Conservation (phyloP, 2,329 filamentous ascomycete species). For the Aspergillus carbonarius region DNA sequence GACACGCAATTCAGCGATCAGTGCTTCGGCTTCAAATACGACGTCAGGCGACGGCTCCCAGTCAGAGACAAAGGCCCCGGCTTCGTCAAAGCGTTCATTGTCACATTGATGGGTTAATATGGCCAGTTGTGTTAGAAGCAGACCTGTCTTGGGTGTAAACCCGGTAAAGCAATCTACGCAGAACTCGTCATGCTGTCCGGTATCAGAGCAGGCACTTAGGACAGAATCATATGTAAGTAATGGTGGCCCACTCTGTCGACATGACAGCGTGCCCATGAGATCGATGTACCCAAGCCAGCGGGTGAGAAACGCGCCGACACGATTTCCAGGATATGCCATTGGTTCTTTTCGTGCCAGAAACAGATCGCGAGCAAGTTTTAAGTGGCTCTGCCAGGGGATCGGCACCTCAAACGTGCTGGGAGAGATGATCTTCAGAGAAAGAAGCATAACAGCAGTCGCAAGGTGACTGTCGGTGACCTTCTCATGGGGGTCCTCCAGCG, state of each 20-base stretch:
- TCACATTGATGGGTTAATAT: conserved; percentile 70
- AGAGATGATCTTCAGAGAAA: conserved; percentile 79
- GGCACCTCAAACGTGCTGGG: conserved; percentile 78
- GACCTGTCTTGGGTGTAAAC: conserved; percentile 70
- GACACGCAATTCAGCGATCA: conserved; percentile 62
- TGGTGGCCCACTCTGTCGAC: conserved; percentile 55
- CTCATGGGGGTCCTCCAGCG: conserved; percentile 60
- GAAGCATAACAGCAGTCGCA: conserved; percentile 80
- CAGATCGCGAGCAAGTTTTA: conserved; percentile 72
- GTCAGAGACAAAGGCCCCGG: conserved; percentile 49
- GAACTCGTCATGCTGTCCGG: conserved; percentile 60
- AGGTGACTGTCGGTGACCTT: conserved; percentile 71
- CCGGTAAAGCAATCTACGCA: conserved; percentile 79
- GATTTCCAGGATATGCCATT: conserved; percentile 54
- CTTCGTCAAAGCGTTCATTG: conserved; percentile 59
- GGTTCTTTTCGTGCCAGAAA: conserved; percentile 66
- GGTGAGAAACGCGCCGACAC: conserved; percentile 69
- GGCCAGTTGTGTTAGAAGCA: conserved; percentile 69
- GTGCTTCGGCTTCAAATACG: conserved; percentile 56
- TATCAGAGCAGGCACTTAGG: conserved; percentile 48
- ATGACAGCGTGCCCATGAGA: conserved; percentile 70
- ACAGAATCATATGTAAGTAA: conserved; percentile 52
- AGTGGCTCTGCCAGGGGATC: conserved; percentile 77
- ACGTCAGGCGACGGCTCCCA: conserved; percentile 61
- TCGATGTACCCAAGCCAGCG: conserved; percentile 85